Percentiles rank a stretch among this genome's conserved stretches.
These are phyloP conservation scores for Davidsoniella neocaledoniae DNA, from an alignment of 2,329 filamentous ascomycete genomes.

Conservation along the genomic window DNA sequence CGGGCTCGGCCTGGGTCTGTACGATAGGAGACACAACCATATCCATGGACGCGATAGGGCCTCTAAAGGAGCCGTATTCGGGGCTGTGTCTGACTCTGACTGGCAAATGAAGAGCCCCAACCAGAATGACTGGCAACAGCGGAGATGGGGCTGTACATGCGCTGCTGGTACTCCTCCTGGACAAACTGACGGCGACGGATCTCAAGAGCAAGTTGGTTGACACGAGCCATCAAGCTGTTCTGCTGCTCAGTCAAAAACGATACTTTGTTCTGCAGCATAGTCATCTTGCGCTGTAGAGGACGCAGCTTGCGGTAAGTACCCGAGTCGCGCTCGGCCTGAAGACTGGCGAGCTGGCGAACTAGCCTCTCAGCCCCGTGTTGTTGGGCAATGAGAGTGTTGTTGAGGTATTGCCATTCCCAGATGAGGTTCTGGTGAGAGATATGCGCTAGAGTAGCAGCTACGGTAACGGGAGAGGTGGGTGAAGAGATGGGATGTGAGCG, in stretches of 20 bases:
- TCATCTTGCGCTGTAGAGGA: conserved; percentile 9
- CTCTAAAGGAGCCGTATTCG: too few species aligned
- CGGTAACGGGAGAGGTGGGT: neutral
- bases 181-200: conserved; percentile 11
- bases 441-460: conserved; percentile 4
- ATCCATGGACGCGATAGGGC: too few species aligned
- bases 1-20: too few species aligned
- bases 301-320: conserved; percentile 5
- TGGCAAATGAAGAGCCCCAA: too few species aligned
- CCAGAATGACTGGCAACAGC: neutral
- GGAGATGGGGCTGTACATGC: conserved; percentile 2
- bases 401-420: conserved; percentile 10
- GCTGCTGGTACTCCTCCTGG: conserved; percentile 9
- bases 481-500: neutral
- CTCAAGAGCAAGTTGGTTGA: conserved; percentile 11
- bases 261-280: conserved; percentile 6
- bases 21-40: too few species aligned
- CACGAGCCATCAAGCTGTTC: conserved; percentile 7
- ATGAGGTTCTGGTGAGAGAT: conserved; percentile 3
- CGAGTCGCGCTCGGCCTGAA: conserved; percentile 6
- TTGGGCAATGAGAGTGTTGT: conserved; percentile 3
- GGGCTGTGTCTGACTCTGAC: too few species aligned
- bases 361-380: conserved; percentile 6
- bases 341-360: conserved; percentile 8
- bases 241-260: conserved; percentile 7